Evolutionary conservation across 2,329 filamentous ascomycete genomes (phyloP), one percentile per base, ranked within the genome.

Genomic region (Botrytis elliptica): DNA sequence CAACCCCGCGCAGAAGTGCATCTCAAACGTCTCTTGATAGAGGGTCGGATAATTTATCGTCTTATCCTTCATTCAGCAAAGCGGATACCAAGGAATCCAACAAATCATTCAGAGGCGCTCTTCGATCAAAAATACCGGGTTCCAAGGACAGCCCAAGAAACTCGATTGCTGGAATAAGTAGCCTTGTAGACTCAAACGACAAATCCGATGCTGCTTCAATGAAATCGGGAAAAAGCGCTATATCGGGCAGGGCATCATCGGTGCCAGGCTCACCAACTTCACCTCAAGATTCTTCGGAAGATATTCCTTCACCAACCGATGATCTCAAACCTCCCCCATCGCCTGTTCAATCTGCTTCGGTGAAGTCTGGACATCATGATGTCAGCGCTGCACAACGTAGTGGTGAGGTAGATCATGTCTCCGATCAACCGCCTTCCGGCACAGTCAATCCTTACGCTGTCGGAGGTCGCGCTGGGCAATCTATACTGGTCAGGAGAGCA

Each of bases 391-490:
- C 94, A 62, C 93, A 97, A 82, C 90, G 92, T 71, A 92, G 90
- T 68, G 95, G 95, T 73, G 96, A 99, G 83, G 94, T 99, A 60
- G 96, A 97, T 80, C 91, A 95, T 78, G 94, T 99, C 33, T 98
- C 95, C 22, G 96, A 98, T 80, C 91, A 92, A 74, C 95, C 95
- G 42, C 94, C 94, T 2, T 90, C 90, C 18, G 92, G 91, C 49
- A 86, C 79, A 79, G 88, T 88, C 76, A 84, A 89, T 82, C 82
- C 89, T 81, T 85, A 86, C 82, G 82, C 86, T 78, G 83, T 89
- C 80, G 82, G 87, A 73, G 90, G 91, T 78, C 89, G 92, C 77
- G 93, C 94, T 0, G 94, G 93, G 69, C 92, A 96, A 81, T 96
- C 95, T 0, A 99, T 99, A 77, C 85, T 99, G 66, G 90, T 97